Evolutionary conservation across 78 protist genomes (phyloP).

Genomic region (Dictyostelium capitatum): DNA sequence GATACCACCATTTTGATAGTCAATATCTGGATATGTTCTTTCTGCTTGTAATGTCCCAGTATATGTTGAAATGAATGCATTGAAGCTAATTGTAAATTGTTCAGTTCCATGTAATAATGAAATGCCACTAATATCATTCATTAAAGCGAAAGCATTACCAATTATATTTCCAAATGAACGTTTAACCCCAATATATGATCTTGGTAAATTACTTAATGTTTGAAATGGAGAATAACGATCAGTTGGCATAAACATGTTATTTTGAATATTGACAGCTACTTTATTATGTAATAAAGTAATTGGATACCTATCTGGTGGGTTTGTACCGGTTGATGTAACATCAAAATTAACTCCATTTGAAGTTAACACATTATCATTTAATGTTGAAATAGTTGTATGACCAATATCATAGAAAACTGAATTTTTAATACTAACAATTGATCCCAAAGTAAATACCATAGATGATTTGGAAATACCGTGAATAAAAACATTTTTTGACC

Average conservation of each 20-base stretch:
- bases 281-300: conserved; percentile 1
- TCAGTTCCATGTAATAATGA: conserved; percentile 3
- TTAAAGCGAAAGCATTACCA: background rate
- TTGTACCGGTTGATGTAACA: background rate
- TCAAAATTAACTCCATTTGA: background rate
- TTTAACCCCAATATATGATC: background rate
- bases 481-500: background rate
- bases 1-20: background rate
- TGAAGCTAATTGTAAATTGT: background rate
- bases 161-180: conserved; percentile 3
- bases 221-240: background rate
- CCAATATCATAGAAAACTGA: background rate
- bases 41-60: background rate
- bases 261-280: background rate
- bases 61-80: background rate
- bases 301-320: background rate
- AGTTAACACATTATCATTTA: background rate
- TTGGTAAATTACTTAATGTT: background rate
- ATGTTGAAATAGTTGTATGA: background rate
- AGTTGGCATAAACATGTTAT: background rate
- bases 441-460: background rate
- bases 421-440: background rate
- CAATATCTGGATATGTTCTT: background rate
- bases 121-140: background rate
- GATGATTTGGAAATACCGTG: background rate